These are phyloP conservation scores for Yarrowia osloensis DNA, from an alignment of 805 yeast species.

Conservation along the genomic window DNA sequence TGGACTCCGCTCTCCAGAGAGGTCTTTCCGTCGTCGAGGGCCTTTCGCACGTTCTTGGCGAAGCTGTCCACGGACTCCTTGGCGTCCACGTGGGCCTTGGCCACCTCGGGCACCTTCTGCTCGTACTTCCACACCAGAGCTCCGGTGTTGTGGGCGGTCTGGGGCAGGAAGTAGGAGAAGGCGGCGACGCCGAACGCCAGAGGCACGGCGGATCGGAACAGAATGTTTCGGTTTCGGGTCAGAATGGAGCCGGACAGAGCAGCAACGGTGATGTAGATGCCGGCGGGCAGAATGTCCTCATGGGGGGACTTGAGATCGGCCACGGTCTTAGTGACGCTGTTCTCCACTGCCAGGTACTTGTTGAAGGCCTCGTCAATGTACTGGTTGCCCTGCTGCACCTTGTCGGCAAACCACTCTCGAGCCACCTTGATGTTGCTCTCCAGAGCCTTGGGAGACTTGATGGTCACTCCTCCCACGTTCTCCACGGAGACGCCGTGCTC, in stretches of 20 bases:
- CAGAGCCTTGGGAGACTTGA: constrained; percentile 53
- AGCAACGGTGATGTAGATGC: constrained; percentile 67
- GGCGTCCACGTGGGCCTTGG: constrained; percentile 59
- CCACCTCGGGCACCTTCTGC: constrained; percentile 62
- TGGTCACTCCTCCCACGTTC: constrained; percentile 57
- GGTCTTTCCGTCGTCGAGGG: constrained; percentile 46
- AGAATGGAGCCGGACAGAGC: constrained; percentile 70
- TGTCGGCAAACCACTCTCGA: constrained; percentile 49
- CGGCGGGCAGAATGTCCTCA: constrained; percentile 73
- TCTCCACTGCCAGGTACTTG: constrained; percentile 60
- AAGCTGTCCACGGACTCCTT: constrained; percentile 51
- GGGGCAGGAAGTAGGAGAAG: constrained; percentile 70
- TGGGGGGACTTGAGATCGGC: constrained; percentile 61
- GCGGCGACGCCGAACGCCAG: constrained; percentile 61
- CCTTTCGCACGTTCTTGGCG: constrained; percentile 49
- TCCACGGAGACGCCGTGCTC: constrained; percentile 36
- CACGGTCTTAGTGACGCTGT: constrained; percentile 61
- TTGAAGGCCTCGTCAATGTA: constrained; percentile 52
- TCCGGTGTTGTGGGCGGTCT: constrained; percentile 64
- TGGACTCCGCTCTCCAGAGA: constrained; percentile 46
- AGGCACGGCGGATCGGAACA: constrained; percentile 60
- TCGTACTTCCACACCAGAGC: constrained; percentile 63
- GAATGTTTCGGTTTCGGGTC: constrained; percentile 64
- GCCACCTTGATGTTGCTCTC: constrained; percentile 52
- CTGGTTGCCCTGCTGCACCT: constrained; percentile 43